Percentiles rank a stretch among this genome's conserved stretches.
Conservation (phyloP, 177 flowering plant genomes). For the Vitis hybrid region DNA sequence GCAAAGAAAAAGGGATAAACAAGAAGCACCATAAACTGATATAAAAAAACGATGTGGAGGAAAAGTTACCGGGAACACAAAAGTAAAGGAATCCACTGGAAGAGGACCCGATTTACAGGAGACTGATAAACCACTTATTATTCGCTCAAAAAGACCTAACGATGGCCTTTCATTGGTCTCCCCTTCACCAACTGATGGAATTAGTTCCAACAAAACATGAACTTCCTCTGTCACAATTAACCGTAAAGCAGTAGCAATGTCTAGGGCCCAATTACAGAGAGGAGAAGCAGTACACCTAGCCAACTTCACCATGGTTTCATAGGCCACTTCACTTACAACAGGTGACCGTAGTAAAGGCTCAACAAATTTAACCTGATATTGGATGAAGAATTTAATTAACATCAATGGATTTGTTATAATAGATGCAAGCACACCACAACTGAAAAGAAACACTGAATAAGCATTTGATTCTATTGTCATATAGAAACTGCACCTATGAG, state of each 20-base stretch:
- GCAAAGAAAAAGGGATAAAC: neutral
- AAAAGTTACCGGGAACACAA: slow-evolving; percentile 79
- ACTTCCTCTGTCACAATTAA: slow-evolving; percentile 60
- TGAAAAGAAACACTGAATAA: too few relatives aligned
- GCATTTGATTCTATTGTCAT: too few relatives aligned
- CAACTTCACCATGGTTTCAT: slow-evolving; percentile 80
- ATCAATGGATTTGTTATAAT: too few relatives aligned
- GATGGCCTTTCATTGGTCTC: slow-evolving; percentile 42
- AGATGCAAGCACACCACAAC: too few relatives aligned
- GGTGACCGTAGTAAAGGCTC: slow-evolving; percentile 78
- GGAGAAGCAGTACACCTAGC: slow-evolving; percentile 81
- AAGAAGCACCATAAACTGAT: slow-evolving; percentile 1
- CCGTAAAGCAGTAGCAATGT: slow-evolving; percentile 90
- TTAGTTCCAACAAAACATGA: slow-evolving; percentile 40
- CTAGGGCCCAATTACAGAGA: slow-evolving; percentile 86
- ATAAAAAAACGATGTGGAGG: neutral
- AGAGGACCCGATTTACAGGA: slow-evolving; percentile 92
- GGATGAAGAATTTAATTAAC: slow-evolving; percentile 1
- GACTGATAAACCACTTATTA: slow-evolving; percentile 54
- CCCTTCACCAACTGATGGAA: slow-evolving; percentile 49
- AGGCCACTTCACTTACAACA: slow-evolving; percentile 81
- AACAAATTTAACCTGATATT: slow-evolving; percentile 71
- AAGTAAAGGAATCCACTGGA: slow-evolving; percentile 89
- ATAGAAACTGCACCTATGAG: too few relatives aligned
- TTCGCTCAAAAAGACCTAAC: slow-evolving; percentile 72